A percentile compares a stretch with the other conserved stretches of the same genome.
Evolutionary conservation across 2,329 filamentous ascomycete genomes (phyloP).

Genomic region (Rhinocladiella similis): DNA sequence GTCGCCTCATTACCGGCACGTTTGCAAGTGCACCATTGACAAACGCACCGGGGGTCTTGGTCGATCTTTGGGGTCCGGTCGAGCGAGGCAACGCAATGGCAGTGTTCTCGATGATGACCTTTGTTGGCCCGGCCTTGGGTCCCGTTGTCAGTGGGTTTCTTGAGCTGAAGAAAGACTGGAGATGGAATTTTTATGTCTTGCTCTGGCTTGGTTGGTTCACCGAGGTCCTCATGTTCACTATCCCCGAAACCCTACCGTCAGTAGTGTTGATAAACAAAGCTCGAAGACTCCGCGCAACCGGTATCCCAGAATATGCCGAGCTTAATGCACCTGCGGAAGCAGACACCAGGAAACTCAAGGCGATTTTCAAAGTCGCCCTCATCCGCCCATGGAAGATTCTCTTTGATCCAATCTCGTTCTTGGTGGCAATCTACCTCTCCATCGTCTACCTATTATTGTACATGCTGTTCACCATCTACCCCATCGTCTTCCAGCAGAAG

Average conservation of each 20-base stretch:
- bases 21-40: constrained; percentile 51
- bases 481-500: constrained; percentile 49
- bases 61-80: constrained; percentile 55
- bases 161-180: constrained; percentile 52
- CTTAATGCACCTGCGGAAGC: constrained; percentile 53
- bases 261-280: constrained; percentile 57
- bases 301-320: constrained; percentile 54
- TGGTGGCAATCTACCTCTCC: constrained; percentile 48
- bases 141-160: constrained; percentile 60
- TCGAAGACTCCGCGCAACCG: constrained; percentile 48
- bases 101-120: constrained; percentile 55
- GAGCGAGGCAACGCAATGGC: constrained; percentile 58
- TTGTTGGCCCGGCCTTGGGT: constrained; percentile 55
- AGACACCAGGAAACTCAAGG: constrained; percentile 43
- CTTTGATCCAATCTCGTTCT: constrained; percentile 52
- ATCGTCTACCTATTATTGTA: constrained; percentile 55
- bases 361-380: constrained; percentile 54
- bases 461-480: constrained; percentile 61
- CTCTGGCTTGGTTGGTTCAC: constrained; percentile 40
- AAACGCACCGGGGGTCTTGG: constrained; percentile 52
- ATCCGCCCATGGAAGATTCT: constrained; percentile 51
- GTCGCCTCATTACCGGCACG: constrained; percentile 57
- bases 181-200: constrained; percentile 48
- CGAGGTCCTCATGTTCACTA: constrained; percentile 53
- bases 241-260: constrained; percentile 58